Evolutionary conservation across 352 stramenopile genomes (phyloP).

Genomic region (Phytophthora pini): DNA sequence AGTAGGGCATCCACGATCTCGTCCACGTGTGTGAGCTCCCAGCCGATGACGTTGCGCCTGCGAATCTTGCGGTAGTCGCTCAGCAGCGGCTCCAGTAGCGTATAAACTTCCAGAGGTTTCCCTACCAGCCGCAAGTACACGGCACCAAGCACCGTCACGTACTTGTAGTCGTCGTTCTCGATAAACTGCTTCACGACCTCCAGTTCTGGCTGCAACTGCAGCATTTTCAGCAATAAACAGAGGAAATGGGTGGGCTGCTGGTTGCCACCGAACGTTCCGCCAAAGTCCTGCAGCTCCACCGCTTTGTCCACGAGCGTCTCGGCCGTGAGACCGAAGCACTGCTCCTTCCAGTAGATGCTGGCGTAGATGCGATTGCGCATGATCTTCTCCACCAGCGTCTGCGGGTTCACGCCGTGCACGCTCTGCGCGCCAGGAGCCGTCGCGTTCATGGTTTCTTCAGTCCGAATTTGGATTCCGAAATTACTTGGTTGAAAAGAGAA

Average conservation of each 20-base stretch:
- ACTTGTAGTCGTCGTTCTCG: slow-evolving; percentile 99
- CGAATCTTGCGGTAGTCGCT: slow-evolving; percentile 96
- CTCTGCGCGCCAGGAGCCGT: slow-evolving; percentile 92
- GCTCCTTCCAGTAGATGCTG: slow-evolving; percentile 97
- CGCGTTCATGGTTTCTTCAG: slow-evolving; percentile 69
- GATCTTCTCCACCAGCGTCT: slow-evolving; percentile 99
- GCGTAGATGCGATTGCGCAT: slow-evolving; percentile 97
- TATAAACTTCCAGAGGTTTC: slow-evolving; percentile 92
- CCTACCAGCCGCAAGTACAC: slow-evolving; percentile 98
- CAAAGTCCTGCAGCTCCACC: slow-evolving; percentile 93
- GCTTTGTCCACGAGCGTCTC: slow-evolving; percentile 97
- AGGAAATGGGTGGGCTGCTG: slow-evolving; percentile 97
- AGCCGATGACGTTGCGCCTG: slow-evolving; percentile 86
- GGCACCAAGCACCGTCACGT: slow-evolving; percentile 94
- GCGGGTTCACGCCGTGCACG: slow-evolving; percentile 97
- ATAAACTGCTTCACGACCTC: slow-evolving; percentile 96
- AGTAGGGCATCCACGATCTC: slow-evolving; percentile 96
- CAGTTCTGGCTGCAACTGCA: slow-evolving; percentile 97
- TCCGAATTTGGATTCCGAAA: too few species aligned
- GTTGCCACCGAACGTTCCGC: slow-evolving; percentile 95
- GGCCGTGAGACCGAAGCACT: slow-evolving; percentile 97
- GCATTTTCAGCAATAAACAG: slow-evolving; percentile 97
- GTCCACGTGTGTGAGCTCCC: slow-evolving; percentile 96
- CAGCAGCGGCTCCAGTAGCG: slow-evolving; percentile 95
- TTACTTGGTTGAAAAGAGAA: too few species aligned